Conservation (phyloP, 805 yeast species). For the Myxozyma neglecta region DNA sequence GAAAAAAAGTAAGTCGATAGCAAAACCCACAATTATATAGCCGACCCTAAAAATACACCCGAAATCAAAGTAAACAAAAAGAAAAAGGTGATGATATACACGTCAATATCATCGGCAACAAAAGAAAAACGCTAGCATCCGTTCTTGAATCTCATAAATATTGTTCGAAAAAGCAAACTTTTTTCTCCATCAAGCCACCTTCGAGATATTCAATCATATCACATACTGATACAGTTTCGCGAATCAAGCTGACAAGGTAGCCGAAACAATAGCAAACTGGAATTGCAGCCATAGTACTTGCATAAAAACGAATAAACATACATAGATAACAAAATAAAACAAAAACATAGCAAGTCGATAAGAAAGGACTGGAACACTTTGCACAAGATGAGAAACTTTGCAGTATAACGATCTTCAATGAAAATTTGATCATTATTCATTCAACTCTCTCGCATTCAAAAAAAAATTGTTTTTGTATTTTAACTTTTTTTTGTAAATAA, state of each 20-base stretch:
- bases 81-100: not conserved
- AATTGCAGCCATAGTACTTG: not conserved
- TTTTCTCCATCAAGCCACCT: not conserved
- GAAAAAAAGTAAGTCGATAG: constrained; percentile 17
- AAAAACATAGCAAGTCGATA: not conserved
- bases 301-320: not conserved
- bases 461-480: constrained; percentile 26
- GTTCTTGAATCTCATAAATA: not conserved
- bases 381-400: too few relatives aligned
- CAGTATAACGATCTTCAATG: not conserved
- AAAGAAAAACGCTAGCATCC: not conserved
- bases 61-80: not conserved
- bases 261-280: not conserved
- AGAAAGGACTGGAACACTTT: not conserved
- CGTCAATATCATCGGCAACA: not conserved
- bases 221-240: not conserved
- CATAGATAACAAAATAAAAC: not conserved
- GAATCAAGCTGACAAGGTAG: not conserved
- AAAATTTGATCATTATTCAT: not conserved
- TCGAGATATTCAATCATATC: not conserved
- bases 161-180: not conserved
- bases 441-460: not conserved
- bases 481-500: constrained; percentile 8
- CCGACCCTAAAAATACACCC: constrained; percentile 14
- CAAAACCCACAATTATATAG: constrained; percentile 2